A percentile compares a stretch with the other conserved stretches of the same genome.
phyloP scores from a whole-genome alignment of 352 stramenopile genomes.

The Paralagenidium karlingii region DNA sequence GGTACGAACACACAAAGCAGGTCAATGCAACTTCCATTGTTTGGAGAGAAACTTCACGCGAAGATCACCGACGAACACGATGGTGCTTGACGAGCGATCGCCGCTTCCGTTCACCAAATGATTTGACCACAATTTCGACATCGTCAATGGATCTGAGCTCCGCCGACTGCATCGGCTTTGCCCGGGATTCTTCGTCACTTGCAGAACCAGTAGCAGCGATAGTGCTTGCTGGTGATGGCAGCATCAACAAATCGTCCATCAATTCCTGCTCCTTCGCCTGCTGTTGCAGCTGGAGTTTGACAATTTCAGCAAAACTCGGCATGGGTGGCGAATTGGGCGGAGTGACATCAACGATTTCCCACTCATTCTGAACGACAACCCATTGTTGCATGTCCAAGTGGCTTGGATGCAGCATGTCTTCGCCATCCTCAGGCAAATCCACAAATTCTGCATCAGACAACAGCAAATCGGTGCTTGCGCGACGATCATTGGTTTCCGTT shows the following conservation, averaged over 20 bases:
- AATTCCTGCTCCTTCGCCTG: constrained; percentile 36
- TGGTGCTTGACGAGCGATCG: constrained; percentile 19
- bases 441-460: constrained; percentile 25
- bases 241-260: neutral
- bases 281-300: constrained; percentile 16
- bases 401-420: constrained; percentile 5
- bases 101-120: constrained; percentile 42
- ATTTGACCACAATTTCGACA: constrained; percentile 26
- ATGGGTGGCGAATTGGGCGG: too few species aligned
- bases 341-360: constrained; percentile 57
- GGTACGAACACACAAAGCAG: neutral
- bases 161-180: constrained; percentile 2
- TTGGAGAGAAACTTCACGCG: too few species aligned
- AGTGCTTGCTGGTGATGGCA: neutral
- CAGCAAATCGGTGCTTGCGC: constrained; percentile 7
- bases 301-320: too few species aligned
- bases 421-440: constrained; percentile 23
- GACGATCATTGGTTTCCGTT: constrained; percentile 6
- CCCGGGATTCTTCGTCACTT: constrained; percentile 6
- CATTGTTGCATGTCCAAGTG: constrained; percentile 19
- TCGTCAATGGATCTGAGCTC: neutral
- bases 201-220: constrained; percentile 9
- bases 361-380: constrained; percentile 56
- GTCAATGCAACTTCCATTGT: neutral
- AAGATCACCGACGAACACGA: neutral